Evolutionary conservation across 768 basidiomycete species (phyloP).

Genomic region (Coprinopsis strossmayeri): DNA sequence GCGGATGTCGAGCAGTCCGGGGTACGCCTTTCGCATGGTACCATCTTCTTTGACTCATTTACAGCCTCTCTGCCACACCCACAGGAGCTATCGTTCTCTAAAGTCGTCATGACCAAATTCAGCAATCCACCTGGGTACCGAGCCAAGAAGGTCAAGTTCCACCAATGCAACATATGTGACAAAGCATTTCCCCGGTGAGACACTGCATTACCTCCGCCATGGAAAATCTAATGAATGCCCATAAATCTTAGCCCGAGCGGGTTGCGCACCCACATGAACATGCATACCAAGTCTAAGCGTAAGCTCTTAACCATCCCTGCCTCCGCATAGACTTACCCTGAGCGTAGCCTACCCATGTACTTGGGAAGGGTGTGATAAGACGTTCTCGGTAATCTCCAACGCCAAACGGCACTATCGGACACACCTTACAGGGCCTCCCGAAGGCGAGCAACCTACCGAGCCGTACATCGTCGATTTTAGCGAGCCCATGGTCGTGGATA

Average conservation of each 20-base stretch:
- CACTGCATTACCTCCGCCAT: too few relatives aligned
- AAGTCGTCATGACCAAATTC: constrained; percentile 9
- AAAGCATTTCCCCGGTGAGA: constrained; percentile 28
- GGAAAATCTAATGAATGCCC: neutral
- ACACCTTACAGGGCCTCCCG: constrained; percentile 38
- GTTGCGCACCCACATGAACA: constrained; percentile 29
- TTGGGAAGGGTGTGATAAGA: constrained; percentile 43
- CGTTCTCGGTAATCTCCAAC: constrained; percentile 60
- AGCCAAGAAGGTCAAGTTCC: constrained; percentile 29
- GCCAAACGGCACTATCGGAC: constrained; percentile 60
- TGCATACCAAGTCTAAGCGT: constrained; percentile 29
- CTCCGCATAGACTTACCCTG: neutral
- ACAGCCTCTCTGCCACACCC: neutral
- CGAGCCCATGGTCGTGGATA: constrained; percentile 18
- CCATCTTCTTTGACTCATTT: too few relatives aligned
- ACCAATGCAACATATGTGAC: constrained; percentile 25
- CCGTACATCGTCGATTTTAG: constrained; percentile 25
- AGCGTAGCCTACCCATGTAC: constrained; percentile 33
- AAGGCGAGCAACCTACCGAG: constrained; percentile 13
- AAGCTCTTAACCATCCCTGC: neutral
- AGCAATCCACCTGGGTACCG: constrained; percentile 7
- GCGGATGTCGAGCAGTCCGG: too few relatives aligned
- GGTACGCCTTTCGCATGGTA: too few relatives aligned
- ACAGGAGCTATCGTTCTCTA: neutral
- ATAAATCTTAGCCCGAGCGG: constrained; percentile 24